Percentiles rank a stretch among this genome's conserved stretches.
Evolutionary conservation across 1,139 yeast genomes (phyloP).

Genomic region (Zygoascus hellenicus): DNA sequence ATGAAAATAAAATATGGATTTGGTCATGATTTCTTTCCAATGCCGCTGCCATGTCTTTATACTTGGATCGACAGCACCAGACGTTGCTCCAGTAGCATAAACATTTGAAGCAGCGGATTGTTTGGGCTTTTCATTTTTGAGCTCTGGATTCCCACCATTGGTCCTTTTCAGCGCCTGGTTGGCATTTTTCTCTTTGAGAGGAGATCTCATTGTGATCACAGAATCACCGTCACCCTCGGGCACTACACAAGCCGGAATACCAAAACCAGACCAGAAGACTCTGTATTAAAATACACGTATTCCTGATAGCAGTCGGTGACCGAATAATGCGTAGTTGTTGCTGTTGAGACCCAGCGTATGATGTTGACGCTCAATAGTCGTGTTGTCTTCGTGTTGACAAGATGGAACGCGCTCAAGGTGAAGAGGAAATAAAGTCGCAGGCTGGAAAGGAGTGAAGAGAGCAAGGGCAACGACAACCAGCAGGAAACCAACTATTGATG

Average conservation of each 20-base stretch:
- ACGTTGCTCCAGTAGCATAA: neutral
- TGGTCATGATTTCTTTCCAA: conserved; percentile 75
- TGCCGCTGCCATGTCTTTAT: conserved; percentile 60
- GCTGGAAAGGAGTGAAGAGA: neutral
- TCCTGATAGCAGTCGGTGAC: no score
- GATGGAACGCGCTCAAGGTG: neutral
- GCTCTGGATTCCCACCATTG: neutral
- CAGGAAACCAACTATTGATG: neutral
- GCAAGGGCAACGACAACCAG: neutral
- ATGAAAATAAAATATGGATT: conserved; percentile 75
- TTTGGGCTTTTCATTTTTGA: neutral
- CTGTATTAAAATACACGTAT: no score
- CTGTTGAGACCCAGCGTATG: no score
- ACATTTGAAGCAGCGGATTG: neutral
- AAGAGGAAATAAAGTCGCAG: neutral
- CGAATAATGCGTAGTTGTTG: no score
- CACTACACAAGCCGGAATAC: neutral
- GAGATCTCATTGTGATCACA: conserved; percentile 9
- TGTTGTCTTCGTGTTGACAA: no score
- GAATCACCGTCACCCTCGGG: neutral
- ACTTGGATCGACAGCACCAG: conserved; percentile 2
- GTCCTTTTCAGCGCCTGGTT: conserved; percentile 1
- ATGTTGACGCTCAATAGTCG: no score
- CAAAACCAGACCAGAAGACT: neutral
- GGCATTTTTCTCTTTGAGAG: conserved; percentile 16